Percentiles rank a stretch among this genome's conserved stretches.
Evolutionary conservation across 202 grass and related monocot genomes (phyloP).

Genomic region (Miscanthus sacchariflorus): DNA sequence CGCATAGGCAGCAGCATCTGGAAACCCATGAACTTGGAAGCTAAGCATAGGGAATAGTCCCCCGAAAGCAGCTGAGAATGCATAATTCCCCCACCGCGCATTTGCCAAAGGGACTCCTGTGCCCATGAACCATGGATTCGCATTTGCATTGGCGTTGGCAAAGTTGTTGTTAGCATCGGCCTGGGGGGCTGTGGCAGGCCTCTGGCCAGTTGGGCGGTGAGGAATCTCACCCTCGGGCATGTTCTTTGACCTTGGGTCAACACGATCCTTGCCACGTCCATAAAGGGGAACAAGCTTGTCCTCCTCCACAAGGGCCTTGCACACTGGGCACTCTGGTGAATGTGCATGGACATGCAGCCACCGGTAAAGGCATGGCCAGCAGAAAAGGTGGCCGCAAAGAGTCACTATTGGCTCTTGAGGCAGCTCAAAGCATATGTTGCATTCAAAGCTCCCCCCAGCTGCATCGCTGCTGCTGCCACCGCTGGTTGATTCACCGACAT

Average conservation of each 20-base stretch:
- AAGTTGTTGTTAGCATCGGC: constrained; percentile 51
- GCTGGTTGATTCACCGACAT: constrained; percentile 52
- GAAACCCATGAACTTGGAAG: constrained; percentile 68
- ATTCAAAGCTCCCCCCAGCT: constrained; percentile 62
- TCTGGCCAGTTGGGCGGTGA: constrained; percentile 78
- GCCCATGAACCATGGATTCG: constrained; percentile 59
- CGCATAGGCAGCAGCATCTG: constrained; percentile 51
- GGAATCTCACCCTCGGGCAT: constrained; percentile 72
- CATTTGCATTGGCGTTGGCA: constrained; percentile 40
- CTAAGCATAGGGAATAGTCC: constrained; percentile 65
- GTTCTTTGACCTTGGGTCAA: constrained; percentile 81
- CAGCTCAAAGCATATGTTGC: constrained; percentile 85
- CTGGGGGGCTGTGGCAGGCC: constrained; percentile 66
- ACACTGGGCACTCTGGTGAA: constrained; percentile 79
- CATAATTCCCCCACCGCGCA: constrained; percentile 62
- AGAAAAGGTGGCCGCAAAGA: constrained; percentile 79
- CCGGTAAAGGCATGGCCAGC: constrained; percentile 80
- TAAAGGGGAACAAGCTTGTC: constrained; percentile 83
- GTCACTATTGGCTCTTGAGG: constrained; percentile 82
- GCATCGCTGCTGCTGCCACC: constrained; percentile 43
- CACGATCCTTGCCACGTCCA: constrained; percentile 79
- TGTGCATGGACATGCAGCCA: constrained; percentile 66
- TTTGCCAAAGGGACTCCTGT: constrained; percentile 53
- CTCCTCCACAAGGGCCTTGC: constrained; percentile 78
- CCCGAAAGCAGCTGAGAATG: constrained; percentile 59